Evolutionary conservation across 2,329 filamentous ascomycete genomes (phyloP).

Genomic region (Colletotrichum shisoi): DNA sequence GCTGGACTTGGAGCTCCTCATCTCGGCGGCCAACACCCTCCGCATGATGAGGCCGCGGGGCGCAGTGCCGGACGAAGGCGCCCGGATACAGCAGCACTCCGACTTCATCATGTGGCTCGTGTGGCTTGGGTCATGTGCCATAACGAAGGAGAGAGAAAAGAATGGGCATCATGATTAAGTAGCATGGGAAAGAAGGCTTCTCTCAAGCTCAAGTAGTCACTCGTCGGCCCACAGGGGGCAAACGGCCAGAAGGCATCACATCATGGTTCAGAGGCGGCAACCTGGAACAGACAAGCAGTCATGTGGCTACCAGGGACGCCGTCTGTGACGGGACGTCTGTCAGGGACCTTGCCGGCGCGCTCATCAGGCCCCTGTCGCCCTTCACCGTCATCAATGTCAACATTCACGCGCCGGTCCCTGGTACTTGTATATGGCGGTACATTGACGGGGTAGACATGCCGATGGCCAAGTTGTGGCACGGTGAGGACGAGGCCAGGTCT

Average conservation of each 20-base stretch:
- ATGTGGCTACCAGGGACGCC: too few species aligned
- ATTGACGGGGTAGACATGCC: too few species aligned
- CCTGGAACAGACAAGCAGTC: background rate
- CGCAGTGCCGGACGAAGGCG: background rate
- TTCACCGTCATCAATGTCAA: too few species aligned
- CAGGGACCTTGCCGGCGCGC: too few species aligned
- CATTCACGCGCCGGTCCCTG: too few species aligned
- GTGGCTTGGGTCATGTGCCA: constrained; percentile 25
- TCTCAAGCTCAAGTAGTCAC: background rate
- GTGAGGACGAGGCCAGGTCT: too few species aligned
- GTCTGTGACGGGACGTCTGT: too few species aligned
- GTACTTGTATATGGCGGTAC: too few species aligned
- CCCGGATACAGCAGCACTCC: background rate
- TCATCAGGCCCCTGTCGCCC: too few species aligned
- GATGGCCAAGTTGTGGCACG: too few species aligned
- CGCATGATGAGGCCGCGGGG: background rate
- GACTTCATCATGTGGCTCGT: constrained; percentile 24
- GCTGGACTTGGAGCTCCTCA: constrained; percentile 21
- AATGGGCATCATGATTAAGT: background rate
- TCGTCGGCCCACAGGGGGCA: background rate
- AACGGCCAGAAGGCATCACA: background rate
- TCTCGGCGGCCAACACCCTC: constrained; percentile 13
- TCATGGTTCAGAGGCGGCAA: background rate
- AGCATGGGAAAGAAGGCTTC: background rate
- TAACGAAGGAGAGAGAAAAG: background rate